A percentile compares a stretch with the other conserved stretches of the same genome.
These are phyloP conservation scores for Physcomitrium patens DNA, from an alignment of 225 moss, liverwort and hornwort genomes.

Conservation along the genomic window DNA sequence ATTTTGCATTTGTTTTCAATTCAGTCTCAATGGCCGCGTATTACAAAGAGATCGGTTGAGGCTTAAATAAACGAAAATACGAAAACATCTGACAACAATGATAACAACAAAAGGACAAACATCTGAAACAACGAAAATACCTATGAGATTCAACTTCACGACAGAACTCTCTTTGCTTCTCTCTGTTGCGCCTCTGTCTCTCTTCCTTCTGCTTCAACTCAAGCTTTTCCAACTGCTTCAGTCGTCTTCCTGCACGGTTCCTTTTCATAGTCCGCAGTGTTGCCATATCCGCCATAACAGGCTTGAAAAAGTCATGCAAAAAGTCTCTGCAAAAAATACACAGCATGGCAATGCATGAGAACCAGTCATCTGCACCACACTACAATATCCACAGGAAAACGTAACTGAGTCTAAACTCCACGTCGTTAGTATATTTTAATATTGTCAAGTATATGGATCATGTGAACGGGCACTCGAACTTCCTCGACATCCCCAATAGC, in stretches of 20 bases:
- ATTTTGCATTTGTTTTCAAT: background rate
- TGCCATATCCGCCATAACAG: slow-evolving; percentile 71
- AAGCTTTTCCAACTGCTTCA: slow-evolving; percentile 96
- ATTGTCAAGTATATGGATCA: slow-evolving; percentile 13
- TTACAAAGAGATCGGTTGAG: too few relatives aligned
- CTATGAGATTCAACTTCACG: slow-evolving; percentile 92
- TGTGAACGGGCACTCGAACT: background rate
- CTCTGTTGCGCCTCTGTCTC: slow-evolving; percentile 84
- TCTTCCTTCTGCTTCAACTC: slow-evolving; percentile 98
- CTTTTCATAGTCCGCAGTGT: slow-evolving; percentile 80
- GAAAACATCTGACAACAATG: too few relatives aligned
- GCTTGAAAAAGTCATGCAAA: slow-evolving; percentile 91
- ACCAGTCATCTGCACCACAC: slow-evolving; percentile 10
- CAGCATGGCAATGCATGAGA: slow-evolving; percentile 9
- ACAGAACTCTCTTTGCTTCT: slow-evolving; percentile 94
- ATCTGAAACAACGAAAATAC: slow-evolving; percentile 41
- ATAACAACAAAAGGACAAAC: background rate
- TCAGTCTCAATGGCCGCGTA: too few relatives aligned
- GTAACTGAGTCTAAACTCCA: background rate
- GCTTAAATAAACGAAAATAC: too few relatives aligned
- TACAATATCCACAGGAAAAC: slow-evolving; percentile 8
- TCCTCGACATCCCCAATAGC: background rate
- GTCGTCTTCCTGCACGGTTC: slow-evolving; percentile 79
- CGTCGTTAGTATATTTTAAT: background rate
- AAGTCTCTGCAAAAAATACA: slow-evolving; percentile 70